Evolutionary conservation across 148 eudicot species (phyloP).

Genomic region (Chenopodium formosanum): DNA sequence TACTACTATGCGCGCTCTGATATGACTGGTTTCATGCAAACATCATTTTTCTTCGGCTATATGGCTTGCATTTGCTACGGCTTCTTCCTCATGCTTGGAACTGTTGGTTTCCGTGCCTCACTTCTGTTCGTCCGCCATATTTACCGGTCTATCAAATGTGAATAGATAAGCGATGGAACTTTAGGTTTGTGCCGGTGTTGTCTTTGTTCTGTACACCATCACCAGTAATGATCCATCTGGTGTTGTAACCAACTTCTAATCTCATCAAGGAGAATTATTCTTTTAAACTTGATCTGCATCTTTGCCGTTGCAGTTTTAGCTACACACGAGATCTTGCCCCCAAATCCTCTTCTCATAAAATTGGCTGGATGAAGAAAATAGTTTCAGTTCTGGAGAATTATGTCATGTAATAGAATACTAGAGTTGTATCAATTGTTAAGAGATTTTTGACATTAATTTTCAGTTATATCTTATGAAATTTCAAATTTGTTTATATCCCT

Average conservation of each 20-base stretch:
- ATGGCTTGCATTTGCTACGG: conserved; percentile 44
- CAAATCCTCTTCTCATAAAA: background rate
- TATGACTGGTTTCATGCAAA: conserved; percentile 43
- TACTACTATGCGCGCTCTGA: conserved; percentile 41
- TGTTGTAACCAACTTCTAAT: conserved; percentile 11
- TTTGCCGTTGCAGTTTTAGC: conserved; percentile 26
- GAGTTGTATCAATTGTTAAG: conserved; percentile 20
- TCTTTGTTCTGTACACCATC: conserved; percentile 18
- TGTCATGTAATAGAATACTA: conserved; percentile 15
- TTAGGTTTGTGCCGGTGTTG: conserved; percentile 9
- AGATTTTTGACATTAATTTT: conserved; percentile 23
- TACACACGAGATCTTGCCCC: background rate
- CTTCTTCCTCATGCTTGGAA: conserved; percentile 43
- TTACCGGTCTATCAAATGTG: conserved; percentile 37
- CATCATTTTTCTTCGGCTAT: conserved; percentile 41
- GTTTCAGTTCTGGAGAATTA: conserved; percentile 3
- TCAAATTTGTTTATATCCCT: background rate
- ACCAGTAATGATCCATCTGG: background rate
- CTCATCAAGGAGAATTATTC: conserved; percentile 11
- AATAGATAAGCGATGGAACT: conserved; percentile 22
- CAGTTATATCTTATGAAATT: conserved; percentile 8
- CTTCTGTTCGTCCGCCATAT: conserved; percentile 38
- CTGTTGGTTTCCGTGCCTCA: conserved; percentile 37
- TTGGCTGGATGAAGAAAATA: conserved; percentile 14
- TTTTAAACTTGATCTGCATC: background rate